phyloP scores from a whole-genome alignment of 371 early-diverging fungal genomes.

The Mucor velutinosus region DNA sequence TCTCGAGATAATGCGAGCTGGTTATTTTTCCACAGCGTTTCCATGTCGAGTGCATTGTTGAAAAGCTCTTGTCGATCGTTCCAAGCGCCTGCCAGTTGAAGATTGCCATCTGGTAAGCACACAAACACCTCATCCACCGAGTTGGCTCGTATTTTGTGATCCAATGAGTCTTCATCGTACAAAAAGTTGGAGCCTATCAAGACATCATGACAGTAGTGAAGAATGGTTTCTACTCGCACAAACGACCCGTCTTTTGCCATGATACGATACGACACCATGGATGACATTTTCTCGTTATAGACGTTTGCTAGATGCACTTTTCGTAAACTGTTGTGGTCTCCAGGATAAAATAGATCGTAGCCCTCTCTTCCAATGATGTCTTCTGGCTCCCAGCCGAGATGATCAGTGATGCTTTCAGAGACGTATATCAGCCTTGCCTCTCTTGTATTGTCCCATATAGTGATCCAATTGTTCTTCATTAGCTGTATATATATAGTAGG shows the following conservation, averaged over 20 bases:
- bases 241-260: slow-evolving; percentile 31
- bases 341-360: slow-evolving; percentile 50
- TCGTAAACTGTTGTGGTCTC: slow-evolving; percentile 37
- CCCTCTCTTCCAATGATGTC: slow-evolving; percentile 51
- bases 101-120: slow-evolving; percentile 28
- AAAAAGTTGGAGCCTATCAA: slow-evolving; percentile 32
- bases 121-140: slow-evolving; percentile 37
- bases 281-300: slow-evolving; percentile 50
- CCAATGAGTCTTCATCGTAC: slow-evolving; percentile 22
- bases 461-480: slow-evolving; percentile 48
- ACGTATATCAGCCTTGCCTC: slow-evolving; percentile 45
- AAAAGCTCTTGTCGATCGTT: slow-evolving; percentile 26
- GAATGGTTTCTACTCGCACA: slow-evolving; percentile 35
- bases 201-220: slow-evolving; percentile 45
- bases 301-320: slow-evolving; percentile 48
- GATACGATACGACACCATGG: slow-evolving; percentile 39
- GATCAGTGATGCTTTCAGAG: slow-evolving; percentile 52
- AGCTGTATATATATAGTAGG: background rate
- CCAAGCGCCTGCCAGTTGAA: slow-evolving; percentile 39
- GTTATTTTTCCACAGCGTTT: background rate
- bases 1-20: slow-evolving; percentile 3
- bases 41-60: slow-evolving; percentile 3
- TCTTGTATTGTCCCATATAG: slow-evolving; percentile 58
- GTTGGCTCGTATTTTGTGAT: slow-evolving; percentile 39
- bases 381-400: slow-evolving; percentile 55